Evolutionary conservation across 495 filamentous ascomycete genomes (phyloP), one percentile per base, ranked within the genome.

Genomic region (Bacidia gigantensis): DNA sequence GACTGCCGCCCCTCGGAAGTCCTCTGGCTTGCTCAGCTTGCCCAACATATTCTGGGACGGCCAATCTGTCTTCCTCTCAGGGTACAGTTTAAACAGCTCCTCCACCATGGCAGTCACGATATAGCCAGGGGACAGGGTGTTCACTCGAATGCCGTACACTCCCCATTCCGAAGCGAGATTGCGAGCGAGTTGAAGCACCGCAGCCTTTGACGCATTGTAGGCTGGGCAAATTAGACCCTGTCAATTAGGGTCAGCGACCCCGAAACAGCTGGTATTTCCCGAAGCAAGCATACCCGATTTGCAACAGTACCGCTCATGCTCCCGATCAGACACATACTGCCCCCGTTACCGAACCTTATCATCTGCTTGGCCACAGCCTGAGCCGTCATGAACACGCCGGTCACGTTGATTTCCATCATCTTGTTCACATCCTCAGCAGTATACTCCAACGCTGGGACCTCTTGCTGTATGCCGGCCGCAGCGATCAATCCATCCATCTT

Each of bases 111-210:
- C 75, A n/a, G 89, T 95, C 49, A 92, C 79, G 57, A 96, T 95
- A 64, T 97, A 97, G 26, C 90, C 90, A 0, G 90, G 90, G 12
- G 87, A 94, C 59, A 96, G 82, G 39, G 89, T 93, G 70, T 97
- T 97, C 55, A 95, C 89, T 2, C 90, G 84, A 65, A 97, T 96
- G 49, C 82, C 83, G 65, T 90, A 76, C 56, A 67, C 64, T 23
- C 90, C 90, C 90, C 90, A 90, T 65, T 93, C 87, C 25, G 78
- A 65, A 3, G 89, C 90, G n/a, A 96, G 75, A 65, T 88, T 90
- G 59, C 84, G 82, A 7, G 71, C 81, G 3, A 95, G 80, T 61
- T 95, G 89, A 65, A 94, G 60, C 3, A 95, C 86, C 11, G 77
- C 89, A 3, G 87, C 87, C 66, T 95, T 95, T 62, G 82, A 87